Base-by-base conservation (phyloP, 192 early-diverging fungal species). In the Entophlyctis helioformis region DNA sequence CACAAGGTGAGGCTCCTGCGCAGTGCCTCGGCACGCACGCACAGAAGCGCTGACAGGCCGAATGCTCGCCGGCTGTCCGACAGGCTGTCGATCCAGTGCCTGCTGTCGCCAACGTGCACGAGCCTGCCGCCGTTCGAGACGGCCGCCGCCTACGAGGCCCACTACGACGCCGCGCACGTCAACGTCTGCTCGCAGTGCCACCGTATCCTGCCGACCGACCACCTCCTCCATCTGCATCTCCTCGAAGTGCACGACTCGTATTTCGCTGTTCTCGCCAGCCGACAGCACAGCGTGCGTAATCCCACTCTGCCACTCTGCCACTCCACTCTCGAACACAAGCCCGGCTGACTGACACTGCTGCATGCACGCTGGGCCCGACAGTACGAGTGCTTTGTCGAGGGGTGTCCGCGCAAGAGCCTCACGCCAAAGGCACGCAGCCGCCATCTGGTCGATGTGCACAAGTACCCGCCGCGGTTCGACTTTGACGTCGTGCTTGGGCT, bases 211-310 rank as follows among this genome's bases (percentile, higher is more conserved):
- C 54, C 59, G 2, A 57, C 59, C 5, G 15, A n/a, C 3, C 37
- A 39, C 9, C 32, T 66, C 6, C 50, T 62, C 1, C 37, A 66
- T 47, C 32, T 66, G 35, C 62, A 64, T 45, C 44, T 64, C 12
- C 24, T 41, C 27, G 62, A 64, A 44, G 47, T 64, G 4, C 51
- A 57, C 22, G 48, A 51, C 23, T 43, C 31, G 16, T 52, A 28
- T 31, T 51, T 42, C 15, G 27, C 18, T 15, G 6, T 3, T 29
- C 12, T 44, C 3, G 25, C 41, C 19, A 39, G 8, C 19, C 9
- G 33, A 34, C n/a, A n/a, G n/a, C n/a, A 31, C 6, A 31, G 4
- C 29, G 29, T 31, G 29, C 29, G 29, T 11, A 4, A 31, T 31
- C 29, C 6, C 11, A 11, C 29, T 31, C 29, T 31, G 4, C 29